Evolutionary conservation across 2,329 filamentous ascomycete species (phyloP), one percentile per base, ranked within the genome.

Genomic region (Aureobasidium sp.): DNA sequence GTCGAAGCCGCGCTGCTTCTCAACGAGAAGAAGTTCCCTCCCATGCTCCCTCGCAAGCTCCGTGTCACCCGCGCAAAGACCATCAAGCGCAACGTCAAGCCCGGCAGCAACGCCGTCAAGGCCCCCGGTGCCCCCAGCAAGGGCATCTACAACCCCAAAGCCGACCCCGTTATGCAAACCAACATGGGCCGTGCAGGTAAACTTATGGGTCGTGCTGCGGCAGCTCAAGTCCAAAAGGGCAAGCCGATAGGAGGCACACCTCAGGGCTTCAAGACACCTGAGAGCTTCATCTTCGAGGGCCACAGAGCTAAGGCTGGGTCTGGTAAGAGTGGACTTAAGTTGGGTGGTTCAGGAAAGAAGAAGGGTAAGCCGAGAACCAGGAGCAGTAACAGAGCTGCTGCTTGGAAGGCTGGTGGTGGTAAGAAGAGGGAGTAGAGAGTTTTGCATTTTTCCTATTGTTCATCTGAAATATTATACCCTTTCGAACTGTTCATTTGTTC

Each of bases 1-100:
- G 93, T 99, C 49, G 94, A 99, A 75, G 84, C 88, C n/a, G 94
- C 94, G 1, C 82, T 99, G 11, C 82, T 95, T 42, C 84, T 93
- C 64, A 84, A 97, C 72, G 92, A 86, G 65, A 96, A 97, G 79
- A 94, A 90, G 69, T 97, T 92, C 70, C 91, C 93, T 16, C 93
- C 93, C 21, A 87, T 97, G 84, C 85, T 97, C n/a, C 93, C 93
- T 10, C 86, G 94, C 49, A 83, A 87, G 66, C 80, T 99, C 37
- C 88, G 94, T 60, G 92, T 99, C 50, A 88, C 85, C 52, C 86
- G 94, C 64, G 94, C 94, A 70, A 93, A 91, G 75, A 88, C 88
- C 59, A 73, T 83, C 66, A 76, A 77, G 65, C 81, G 82, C 65
- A 81, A 77, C 64, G 75, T 77, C 37, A 73, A 69, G 63, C 68